Base-by-base conservation (phyloP, 1,284 basidiomycete species). In the Malassezia arunalokei region DNA sequence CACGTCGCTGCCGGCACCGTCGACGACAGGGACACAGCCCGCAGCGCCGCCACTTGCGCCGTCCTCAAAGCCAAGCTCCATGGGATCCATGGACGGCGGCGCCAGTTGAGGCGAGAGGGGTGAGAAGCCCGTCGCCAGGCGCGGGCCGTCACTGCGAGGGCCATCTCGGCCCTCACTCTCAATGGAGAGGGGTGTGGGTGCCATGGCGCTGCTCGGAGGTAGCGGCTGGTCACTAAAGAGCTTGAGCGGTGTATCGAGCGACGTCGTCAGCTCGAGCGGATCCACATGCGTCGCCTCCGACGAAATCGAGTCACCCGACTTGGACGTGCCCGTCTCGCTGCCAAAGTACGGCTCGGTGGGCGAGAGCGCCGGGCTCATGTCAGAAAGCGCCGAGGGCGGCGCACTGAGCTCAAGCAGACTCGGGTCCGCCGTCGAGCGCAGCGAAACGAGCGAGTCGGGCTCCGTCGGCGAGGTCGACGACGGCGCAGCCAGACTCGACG, bases 31-130 rank as follows among this genome's bases (percentile, higher is more conserved):
- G 20, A 24, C 20, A 24, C 20, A 24, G 20, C 20, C 20, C 20
- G 20, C 20, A 24, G 20, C 20, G 20, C 15, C 15, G 20, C 46
- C 28, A 0, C 42, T 6, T 3, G 40, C 8, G 12, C 40, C 29
- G 6, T 17, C 29, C 12, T 48, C 45, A 14, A 52, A n/a, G 29
- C 15, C 20, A 12, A 39, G 24, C 32, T 54, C 51, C 17, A 48
- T 29, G 8, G 41, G 32, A 37, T 54, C 51, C 28, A 54, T 43
- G 2, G 43, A 40, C 2, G 48, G 33, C n/a, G 53, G 47, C 5
- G 53, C 47, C 7, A 55, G 41, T 27, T 50, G 53, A 38, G 53
- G 53, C 33, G 53, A 55, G 20, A 55, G 44, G 3, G 53, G 53
- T 5, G 53, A 55, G 2, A 50, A 3, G 20, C 14, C 40, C 38